A percentile compares a stretch with the other conserved stretches of the same genome.
Evolutionary conservation across 2,329 filamentous ascomycete species (phyloP).

Genomic region (Ambrosiella xylebori): DNA sequence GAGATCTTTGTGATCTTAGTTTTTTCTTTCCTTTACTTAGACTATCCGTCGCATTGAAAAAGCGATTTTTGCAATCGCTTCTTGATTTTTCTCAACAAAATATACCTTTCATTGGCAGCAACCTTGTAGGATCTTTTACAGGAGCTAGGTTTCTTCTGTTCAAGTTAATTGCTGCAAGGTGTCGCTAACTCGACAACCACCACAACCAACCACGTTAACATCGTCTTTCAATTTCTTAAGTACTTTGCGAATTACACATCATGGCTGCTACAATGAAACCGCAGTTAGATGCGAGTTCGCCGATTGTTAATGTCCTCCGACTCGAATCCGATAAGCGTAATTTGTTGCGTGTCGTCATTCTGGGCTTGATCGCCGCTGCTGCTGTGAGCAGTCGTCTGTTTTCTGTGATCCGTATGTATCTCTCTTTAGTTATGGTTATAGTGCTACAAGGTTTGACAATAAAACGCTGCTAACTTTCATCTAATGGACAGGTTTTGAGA

Average conservation of each 20-base stretch:
- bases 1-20: background rate
- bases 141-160: constrained; percentile 11
- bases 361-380: constrained; percentile 76
- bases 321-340: constrained; percentile 14
- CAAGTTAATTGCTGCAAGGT: background rate
- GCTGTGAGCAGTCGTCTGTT: constrained; percentile 89
- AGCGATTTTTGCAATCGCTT: background rate
- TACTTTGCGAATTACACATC: background rate
- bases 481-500: constrained; percentile 61
- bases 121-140: background rate
- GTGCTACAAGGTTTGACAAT: background rate
- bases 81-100: background rate
- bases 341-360: constrained; percentile 74
- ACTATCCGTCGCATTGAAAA: background rate
- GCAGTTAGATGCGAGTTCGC: background rate
- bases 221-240: background rate
- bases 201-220: background rate
- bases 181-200: background rate
- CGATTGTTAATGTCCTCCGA: constrained; percentile 19
- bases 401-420: constrained; percentile 83
- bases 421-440: background rate
- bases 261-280: constrained; percentile 10
- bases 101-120: background rate
- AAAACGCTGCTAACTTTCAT: background rate
- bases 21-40: background rate